phyloP scores from a whole-genome alignment of 2,329 filamentous ascomycete species.

The Seiridium cupressi region DNA sequence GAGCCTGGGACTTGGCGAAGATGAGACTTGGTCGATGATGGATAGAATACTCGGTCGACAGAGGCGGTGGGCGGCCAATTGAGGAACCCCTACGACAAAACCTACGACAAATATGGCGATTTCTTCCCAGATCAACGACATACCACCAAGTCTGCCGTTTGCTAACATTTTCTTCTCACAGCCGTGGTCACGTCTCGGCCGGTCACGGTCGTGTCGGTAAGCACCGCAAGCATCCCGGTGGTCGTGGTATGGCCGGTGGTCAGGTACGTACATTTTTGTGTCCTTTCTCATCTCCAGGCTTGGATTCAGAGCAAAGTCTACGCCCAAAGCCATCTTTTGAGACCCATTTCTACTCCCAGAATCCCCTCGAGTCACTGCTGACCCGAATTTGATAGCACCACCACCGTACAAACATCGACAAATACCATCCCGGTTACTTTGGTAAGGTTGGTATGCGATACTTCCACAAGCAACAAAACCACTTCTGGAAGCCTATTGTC shows the following conservation, averaged over 20 bases:
- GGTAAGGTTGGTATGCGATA: constrained; percentile 93
- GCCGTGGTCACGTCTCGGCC: constrained; percentile 96
- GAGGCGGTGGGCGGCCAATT: not conserved
- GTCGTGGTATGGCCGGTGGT: constrained; percentile 92
- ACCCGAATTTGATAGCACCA: constrained; percentile 58
- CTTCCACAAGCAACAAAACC: constrained; percentile 95
- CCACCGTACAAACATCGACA: constrained; percentile 80
- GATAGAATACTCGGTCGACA: not conserved
- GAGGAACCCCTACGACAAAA: not conserved
- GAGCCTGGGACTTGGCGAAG: no score
- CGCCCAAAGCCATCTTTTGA: no score
- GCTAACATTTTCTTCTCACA: constrained; percentile 36
- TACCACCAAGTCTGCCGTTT: constrained; percentile 23
- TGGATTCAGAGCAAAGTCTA: no score
- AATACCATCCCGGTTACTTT: constrained; percentile 98
- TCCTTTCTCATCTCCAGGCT: no score
- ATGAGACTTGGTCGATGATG: no score
- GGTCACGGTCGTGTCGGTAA: constrained; percentile 98
- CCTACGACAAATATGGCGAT: no score
- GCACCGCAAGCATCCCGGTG: constrained; percentile 89
- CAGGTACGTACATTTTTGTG: constrained; percentile 42
- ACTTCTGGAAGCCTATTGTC: constrained; percentile 98
- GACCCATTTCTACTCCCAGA: no score
- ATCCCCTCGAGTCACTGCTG: no score
- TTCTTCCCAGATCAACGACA: no score